Percentiles rank a stretch among this genome's conserved stretches.
phyloP scores from a whole-genome alignment of 768 basidiomycete species.

The Dacryopinax primogenitus region DNA sequence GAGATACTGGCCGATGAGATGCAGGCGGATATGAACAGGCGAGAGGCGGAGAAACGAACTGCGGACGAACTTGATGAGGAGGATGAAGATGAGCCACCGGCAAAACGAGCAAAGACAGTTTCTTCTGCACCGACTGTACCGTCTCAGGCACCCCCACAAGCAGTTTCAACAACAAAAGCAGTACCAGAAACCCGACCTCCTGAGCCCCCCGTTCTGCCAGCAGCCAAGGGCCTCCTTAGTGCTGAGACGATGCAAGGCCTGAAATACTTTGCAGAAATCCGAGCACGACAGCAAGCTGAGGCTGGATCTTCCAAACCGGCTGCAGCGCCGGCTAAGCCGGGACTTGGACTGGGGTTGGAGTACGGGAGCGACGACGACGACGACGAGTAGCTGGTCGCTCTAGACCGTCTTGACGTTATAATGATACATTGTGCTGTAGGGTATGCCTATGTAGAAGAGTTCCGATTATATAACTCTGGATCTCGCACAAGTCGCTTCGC shows the following conservation, averaged over 20 bases:
- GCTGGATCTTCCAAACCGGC: conserved; percentile 18
- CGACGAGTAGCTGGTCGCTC: conserved; percentile 13
- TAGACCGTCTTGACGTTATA: background rate
- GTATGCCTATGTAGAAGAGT: background rate
- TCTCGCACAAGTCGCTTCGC: background rate
- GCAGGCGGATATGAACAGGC: conserved; percentile 25
- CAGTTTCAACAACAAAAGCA: conserved; percentile 22
- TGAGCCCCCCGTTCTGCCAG: background rate
- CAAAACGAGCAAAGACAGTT: conserved; percentile 28
- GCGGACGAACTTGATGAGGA: conserved; percentile 17
- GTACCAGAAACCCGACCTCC: background rate
- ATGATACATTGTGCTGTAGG: conserved; percentile 3
- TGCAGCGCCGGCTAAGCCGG: conserved; percentile 23
- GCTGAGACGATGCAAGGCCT: conserved; percentile 80
- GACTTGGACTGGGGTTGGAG: conserved; percentile 48
- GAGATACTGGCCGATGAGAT: conserved; percentile 21
- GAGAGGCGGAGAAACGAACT: background rate
- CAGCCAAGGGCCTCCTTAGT: conserved; percentile 48
- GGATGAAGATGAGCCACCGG: conserved; percentile 27
- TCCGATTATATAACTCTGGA: background rate
- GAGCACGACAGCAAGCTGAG: conserved; percentile 46
- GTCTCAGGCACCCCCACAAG: conserved; percentile 25
- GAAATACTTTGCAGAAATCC: conserved; percentile 81
- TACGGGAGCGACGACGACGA: conserved; percentile 70
- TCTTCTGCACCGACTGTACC: conserved; percentile 20